These are phyloP conservation scores for Salix koriyanagi DNA, from an alignment of 345 rosid genomes.

Conservation along the genomic window DNA sequence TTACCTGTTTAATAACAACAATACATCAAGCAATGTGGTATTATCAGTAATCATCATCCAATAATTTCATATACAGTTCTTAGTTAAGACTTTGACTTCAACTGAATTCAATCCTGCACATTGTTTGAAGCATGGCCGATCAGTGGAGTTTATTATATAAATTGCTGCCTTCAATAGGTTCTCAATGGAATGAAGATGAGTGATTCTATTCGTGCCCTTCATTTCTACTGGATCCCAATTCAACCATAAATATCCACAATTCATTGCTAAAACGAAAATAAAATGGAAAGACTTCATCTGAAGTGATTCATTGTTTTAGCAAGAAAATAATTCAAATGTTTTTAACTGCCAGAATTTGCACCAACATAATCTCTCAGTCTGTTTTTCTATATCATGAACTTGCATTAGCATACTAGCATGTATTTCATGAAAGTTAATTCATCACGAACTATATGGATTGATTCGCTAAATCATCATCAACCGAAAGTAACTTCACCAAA, in stretches of 20 bases:
- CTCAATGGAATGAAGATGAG: neutral
- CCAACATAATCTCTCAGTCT: neutral
- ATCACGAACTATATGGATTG: neutral
- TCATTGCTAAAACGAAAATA: neutral
- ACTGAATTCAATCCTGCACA: neutral
- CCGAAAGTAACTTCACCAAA: neutral
- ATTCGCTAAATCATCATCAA: neutral
- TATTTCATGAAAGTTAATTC: neutral
- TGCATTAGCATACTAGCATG: neutral
- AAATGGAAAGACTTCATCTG: neutral
- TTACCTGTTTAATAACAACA: slow-evolving; percentile 38
- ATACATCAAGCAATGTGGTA: neutral
- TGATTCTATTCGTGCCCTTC: neutral
- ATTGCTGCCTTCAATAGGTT: neutral
- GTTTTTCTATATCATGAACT: neutral
- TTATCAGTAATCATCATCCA: neutral
- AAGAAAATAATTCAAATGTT: neutral
- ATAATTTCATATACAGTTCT: neutral
- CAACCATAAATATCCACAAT: neutral
- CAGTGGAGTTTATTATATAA: neutral
- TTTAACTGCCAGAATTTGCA: neutral
- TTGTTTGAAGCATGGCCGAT: neutral
- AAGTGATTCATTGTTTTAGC: neutral
- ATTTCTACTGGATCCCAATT: neutral
- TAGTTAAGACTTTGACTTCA: neutral